Evolutionary conservation across 2,329 filamentous ascomycete genomes (phyloP).

Genomic region (Sclerotinia nivalis): DNA sequence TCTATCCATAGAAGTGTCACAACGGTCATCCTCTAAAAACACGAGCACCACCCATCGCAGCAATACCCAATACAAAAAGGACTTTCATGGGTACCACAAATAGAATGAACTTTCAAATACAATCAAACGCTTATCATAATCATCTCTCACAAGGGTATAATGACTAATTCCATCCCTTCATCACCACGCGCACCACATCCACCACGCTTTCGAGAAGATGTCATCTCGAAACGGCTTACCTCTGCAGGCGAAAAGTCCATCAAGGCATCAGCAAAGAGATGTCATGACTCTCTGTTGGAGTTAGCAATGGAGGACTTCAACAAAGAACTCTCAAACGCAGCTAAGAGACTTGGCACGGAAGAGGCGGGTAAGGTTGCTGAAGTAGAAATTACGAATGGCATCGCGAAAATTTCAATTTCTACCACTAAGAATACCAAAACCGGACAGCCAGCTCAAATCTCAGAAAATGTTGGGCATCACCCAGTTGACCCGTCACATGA

Average conservation of each 20-base stretch:
- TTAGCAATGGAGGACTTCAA: background rate
- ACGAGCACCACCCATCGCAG: too few relatives aligned
- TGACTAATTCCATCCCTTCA: background rate
- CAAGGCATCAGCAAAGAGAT: fast-evolving
- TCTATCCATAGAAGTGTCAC: too few relatives aligned
- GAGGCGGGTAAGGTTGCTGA: fast-evolving
- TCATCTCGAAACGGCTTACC: background rate
- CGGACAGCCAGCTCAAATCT: background rate
- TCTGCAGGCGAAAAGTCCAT: too few relatives aligned
- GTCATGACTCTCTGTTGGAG: fast-evolving
- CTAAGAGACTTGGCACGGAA: background rate
- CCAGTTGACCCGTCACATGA: background rate
- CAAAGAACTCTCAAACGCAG: too few relatives aligned
- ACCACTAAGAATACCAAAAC: too few relatives aligned
- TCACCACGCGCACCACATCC: background rate
- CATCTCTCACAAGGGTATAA: too few relatives aligned
- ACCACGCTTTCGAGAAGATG: background rate
- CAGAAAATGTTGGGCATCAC: background rate
- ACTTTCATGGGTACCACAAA: too few relatives aligned
- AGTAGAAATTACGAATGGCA: background rate
- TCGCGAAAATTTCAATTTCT: background rate
- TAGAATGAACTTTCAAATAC: fast-evolving
- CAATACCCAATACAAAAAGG: background rate
- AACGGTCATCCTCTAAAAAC: too few relatives aligned
- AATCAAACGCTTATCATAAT: background rate